Percentiles rank a stretch among this genome's conserved stretches.
Evolutionary conservation across 805 yeast genomes (phyloP).

Genomic region (Maudiozyma serrabonitensis): DNA sequence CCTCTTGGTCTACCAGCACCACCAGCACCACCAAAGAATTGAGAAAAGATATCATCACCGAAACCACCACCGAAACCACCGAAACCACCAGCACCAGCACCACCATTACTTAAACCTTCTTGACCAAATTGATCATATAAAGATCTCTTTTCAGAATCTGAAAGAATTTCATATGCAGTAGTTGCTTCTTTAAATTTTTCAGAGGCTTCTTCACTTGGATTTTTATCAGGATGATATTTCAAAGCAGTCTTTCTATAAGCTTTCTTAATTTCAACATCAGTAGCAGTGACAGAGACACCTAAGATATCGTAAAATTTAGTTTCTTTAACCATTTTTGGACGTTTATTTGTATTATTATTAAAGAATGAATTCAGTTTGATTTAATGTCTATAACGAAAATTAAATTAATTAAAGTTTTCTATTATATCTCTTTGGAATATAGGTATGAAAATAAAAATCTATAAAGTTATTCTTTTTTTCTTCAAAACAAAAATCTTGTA

Average conservation of each 20-base stretch:
- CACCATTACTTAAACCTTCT: conserved; percentile 73
- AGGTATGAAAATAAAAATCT: not conserved
- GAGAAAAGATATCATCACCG: conserved; percentile 39
- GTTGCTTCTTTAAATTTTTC: conserved; percentile 91
- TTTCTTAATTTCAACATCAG: conserved; percentile 64
- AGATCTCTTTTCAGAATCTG: conserved; percentile 82
- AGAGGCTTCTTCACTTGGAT: conserved; percentile 77
- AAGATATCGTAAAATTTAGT: conserved; percentile 66
- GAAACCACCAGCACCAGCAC: conserved; percentile 62
- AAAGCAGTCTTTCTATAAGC: conserved; percentile 77
- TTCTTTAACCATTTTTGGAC: conserved; percentile 59
- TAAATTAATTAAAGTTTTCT: not conserved
- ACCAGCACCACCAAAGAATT: conserved; percentile 70
- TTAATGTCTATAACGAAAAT: not conserved
- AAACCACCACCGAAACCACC: conserved; percentile 43
- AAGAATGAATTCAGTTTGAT: not conserved
- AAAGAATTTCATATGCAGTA: conserved; percentile 78
- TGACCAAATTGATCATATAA: conserved; percentile 84
- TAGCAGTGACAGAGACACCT: conserved; percentile 62
- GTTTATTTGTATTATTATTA: conserved; percentile 8
- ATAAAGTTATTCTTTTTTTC: no score
- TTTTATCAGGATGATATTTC: conserved; percentile 75
- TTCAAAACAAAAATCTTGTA: no score
- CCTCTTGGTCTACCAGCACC: conserved; percentile 65
- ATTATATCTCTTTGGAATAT: not conserved